Conservation (phyloP, 352 stramenopile species). For the Globisporangium paddicum region DNA sequence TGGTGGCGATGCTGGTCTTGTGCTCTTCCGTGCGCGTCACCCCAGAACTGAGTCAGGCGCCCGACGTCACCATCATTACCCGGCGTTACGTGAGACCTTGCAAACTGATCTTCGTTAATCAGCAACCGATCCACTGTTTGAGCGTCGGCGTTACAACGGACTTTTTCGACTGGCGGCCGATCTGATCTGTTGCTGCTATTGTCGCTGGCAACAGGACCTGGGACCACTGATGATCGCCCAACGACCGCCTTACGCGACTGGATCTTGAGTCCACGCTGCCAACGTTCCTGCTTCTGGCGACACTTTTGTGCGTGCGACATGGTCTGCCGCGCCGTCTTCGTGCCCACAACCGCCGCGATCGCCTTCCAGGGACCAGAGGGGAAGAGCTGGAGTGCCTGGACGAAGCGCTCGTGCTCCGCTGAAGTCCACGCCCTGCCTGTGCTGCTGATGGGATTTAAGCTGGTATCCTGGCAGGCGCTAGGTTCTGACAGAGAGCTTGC, state of each 20-base stretch:
- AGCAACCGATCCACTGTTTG: neutral
- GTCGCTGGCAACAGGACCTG: neutral
- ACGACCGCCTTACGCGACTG: neutral
- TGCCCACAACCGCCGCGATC: slow-evolving; percentile 26
- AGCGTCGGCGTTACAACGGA: neutral
- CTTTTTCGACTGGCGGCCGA: neutral
- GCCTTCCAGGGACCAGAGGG: slow-evolving; percentile 32
- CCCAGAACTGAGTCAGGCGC: neutral
- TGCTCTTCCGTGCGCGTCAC: neutral
- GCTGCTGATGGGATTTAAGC: slow-evolving; percentile 1
- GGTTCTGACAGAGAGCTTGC: neutral
- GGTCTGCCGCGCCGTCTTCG: slow-evolving; percentile 30
- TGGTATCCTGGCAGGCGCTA: neutral
- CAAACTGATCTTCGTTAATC: neutral
- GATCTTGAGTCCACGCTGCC: slow-evolving; percentile 27
- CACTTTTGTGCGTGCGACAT: slow-evolving; percentile 83
- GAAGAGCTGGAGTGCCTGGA: slow-evolving; percentile 24
- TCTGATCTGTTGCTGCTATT: neutral
- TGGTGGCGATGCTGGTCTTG: neutral
- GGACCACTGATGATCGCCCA: neutral
- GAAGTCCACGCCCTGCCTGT: slow-evolving; percentile 25
- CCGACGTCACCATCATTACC: neutral
- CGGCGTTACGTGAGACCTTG: neutral
- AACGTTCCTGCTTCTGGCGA: slow-evolving; percentile 66
- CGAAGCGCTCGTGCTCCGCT: slow-evolving; percentile 29